phyloP scores from a whole-genome alignment of 768 basidiomycete species.

The Cystofilobasidium bisporidii region DNA sequence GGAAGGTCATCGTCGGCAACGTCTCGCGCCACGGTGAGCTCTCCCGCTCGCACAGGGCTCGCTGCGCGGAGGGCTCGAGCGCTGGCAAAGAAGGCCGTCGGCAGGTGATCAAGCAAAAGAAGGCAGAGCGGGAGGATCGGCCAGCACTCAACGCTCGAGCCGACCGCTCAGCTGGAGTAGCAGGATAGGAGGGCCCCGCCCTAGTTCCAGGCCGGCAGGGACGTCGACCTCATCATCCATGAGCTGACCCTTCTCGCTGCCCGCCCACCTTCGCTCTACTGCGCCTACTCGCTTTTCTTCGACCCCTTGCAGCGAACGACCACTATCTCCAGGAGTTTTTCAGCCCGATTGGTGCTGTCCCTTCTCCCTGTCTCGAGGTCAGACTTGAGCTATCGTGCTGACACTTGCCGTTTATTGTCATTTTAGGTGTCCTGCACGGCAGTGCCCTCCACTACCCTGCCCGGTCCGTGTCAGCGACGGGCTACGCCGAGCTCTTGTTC shows the following conservation, averaged over 20 bases:
- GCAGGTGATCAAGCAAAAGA: too few relatives aligned
- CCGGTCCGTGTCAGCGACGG: background rate
- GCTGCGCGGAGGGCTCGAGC: too few relatives aligned
- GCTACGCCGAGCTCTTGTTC: slow-evolving; percentile 17
- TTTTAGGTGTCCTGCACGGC: slow-evolving; percentile 5
- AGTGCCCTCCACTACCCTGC: slow-evolving; percentile 21
- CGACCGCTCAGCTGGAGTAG: too few relatives aligned
- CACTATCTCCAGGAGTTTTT: slow-evolving; percentile 9
- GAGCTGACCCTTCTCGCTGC: background rate
- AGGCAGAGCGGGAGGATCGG: too few relatives aligned
- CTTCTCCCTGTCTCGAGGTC: too few relatives aligned
- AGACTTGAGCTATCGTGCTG: too few relatives aligned
- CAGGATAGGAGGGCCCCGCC: too few relatives aligned
- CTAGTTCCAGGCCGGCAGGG: too few relatives aligned
- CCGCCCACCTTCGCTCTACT: background rate
- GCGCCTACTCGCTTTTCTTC: background rate
- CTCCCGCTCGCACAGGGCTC: too few relatives aligned
- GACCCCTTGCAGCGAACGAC: slow-evolving; percentile 12
- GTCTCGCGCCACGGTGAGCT: slow-evolving; percentile 18
- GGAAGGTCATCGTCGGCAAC: slow-evolving; percentile 21
- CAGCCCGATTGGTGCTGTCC: background rate
- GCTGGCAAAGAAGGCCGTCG: too few relatives aligned
- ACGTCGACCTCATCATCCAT: background rate
- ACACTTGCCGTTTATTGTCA: background rate
- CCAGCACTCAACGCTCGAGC: too few relatives aligned